Base-by-base conservation (phyloP, 2,329 filamentous ascomycete species). In the Cryphonectria radicalis region DNA sequence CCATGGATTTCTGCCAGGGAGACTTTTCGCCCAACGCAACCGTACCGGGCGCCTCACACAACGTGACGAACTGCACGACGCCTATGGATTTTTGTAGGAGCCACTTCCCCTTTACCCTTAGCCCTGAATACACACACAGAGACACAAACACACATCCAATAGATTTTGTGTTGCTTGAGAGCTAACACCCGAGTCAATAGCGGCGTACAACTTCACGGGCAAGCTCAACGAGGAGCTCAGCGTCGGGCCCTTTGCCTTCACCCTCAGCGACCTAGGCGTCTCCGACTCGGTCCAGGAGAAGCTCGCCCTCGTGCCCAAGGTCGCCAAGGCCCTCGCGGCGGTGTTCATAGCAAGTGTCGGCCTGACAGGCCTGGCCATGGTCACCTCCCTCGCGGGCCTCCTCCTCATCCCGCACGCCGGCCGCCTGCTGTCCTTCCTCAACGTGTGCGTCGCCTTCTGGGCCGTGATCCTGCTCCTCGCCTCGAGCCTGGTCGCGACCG, bases 401-500 rank as follows among this genome's bases (percentile, higher is more conserved):
- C 63, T 70, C 57, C 68, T 72, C 69, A 75, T 71, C 57, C 71
- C 53, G 19, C 66, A 50, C 46, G 37, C 53, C 42, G 72, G 69
- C 19, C n/a, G 43, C 68, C 69, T n/a, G 71, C 73, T 77, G 22
- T 70, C 78, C 69, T 74, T 82, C 42, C 72, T 75, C 68, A 87
- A 87, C 77, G 72, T 82, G 3, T 74, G 76, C 37, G 66, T 85
- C n/a, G 76, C 83, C 1, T 69, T 76, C 0, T 77, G 84, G 2
- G 83, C 80, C 6, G 76, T 79, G 1, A 69, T 84, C 4, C 73
- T 78, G 10, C 80, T 86, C 14, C 75, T 82, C 22, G 76, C 85
- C 57, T 82, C 80, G 25, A 85, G 82, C 74, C 80, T 85, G 43
- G 73, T 85, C 72, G 80, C 82, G 42, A 85, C 84, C 11, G 79